Evolutionary conservation across 2,329 filamentous ascomycete species (phyloP), one percentile per base, ranked within the genome.

Genomic region (Ophiostoma triangulosporum): DNA sequence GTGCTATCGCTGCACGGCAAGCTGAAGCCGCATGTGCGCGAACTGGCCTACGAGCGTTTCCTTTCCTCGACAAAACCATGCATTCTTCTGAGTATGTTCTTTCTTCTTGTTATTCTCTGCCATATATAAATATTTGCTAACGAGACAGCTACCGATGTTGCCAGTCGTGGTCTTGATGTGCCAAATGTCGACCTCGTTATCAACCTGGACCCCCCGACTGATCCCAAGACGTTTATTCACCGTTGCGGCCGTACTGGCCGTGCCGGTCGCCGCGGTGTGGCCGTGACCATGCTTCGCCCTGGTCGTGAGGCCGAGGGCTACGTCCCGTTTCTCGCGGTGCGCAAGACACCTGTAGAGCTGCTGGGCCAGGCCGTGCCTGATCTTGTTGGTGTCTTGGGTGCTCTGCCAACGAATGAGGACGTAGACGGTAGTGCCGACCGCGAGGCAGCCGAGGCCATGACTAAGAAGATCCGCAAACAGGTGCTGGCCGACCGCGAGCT

Each of bases 141-240:
- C 50, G 24, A 45, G 15, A 32, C 14, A 59, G 57, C 57, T n/a
- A 97, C 93, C 17, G 90, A 96, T 64, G 80, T 96, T 17, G 88
- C 90, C 2, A 88, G 90, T 2, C 81, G 91, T 53, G 91, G 91
- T 15, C 76, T 97, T 2, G 91, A 97, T 65, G 93, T 97, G 51
- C 89, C 90, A 0, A 81, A 88, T 52, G 89, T 96, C 43, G 91
- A 97, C 64, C 75, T 96, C 1, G 90, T 96, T 3, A 78, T 95
- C 2, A 91, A 97, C 65, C 74, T 96, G 31, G 90, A 97, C 64
- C 86, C 62, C 69, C 88, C 64, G 1, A 88, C 84, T 38, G 90
- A 96, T 62, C 88, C 90, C 0, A 97, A 97, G 66, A 89, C 86
- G 11, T 97, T 97, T 63, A 88, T 98, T 56, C 93, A 98, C 67